Evolutionary conservation across 257 asterid genomes (phyloP).

Genomic region (Cruciata laevipes): DNA sequence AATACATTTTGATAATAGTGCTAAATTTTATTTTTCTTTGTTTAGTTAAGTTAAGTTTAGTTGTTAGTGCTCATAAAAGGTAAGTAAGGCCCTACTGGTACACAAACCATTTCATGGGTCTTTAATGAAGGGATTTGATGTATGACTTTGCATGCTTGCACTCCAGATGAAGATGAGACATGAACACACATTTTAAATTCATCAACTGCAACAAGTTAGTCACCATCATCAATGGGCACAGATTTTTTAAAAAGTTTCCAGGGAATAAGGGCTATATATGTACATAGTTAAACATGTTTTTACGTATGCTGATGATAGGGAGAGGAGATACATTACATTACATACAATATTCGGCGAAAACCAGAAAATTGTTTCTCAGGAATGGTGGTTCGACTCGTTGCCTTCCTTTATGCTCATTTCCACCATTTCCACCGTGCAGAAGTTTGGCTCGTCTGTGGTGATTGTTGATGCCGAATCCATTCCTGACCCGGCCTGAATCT

Average conservation of each 20-base stretch:
- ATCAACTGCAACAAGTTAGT: slow-evolving; percentile 15
- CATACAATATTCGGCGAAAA: slow-evolving; percentile 41
- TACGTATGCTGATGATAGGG: slow-evolving; percentile 36
- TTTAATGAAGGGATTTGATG: slow-evolving; percentile 47
- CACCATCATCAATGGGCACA: slow-evolving; percentile 53
- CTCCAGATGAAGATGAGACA: slow-evolving; percentile 14
- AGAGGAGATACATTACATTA: slow-evolving; percentile 18
- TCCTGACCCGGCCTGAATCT: slow-evolving; percentile 74
- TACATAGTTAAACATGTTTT: slow-evolving; percentile 54
- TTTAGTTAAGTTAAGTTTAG: no score
- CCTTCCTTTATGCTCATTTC: slow-evolving; percentile 88
- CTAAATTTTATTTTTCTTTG: no score
- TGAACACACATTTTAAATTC: slow-evolving; percentile 5
- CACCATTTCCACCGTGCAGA: slow-evolving; percentile 44
- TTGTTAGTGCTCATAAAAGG: no score
- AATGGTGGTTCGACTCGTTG: slow-evolving; percentile 57
- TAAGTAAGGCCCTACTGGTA: slow-evolving; percentile 38
- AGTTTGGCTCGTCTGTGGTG: slow-evolving; percentile 34
- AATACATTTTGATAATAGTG: no score
- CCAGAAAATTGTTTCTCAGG: not conserved
- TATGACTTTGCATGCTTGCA: slow-evolving; percentile 32
- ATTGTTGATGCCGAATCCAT: slow-evolving; percentile 50
- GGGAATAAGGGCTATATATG: slow-evolving; percentile 42
- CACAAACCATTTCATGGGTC: slow-evolving; percentile 21
- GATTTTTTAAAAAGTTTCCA: slow-evolving; percentile 29